A percentile compares a stretch with the other conserved stretches of the same genome.
These are phyloP conservation scores for Rutidosis leptorrhynchoides DNA, from an alignment of 129 eudicot species.

Conservation along the genomic window DNA sequence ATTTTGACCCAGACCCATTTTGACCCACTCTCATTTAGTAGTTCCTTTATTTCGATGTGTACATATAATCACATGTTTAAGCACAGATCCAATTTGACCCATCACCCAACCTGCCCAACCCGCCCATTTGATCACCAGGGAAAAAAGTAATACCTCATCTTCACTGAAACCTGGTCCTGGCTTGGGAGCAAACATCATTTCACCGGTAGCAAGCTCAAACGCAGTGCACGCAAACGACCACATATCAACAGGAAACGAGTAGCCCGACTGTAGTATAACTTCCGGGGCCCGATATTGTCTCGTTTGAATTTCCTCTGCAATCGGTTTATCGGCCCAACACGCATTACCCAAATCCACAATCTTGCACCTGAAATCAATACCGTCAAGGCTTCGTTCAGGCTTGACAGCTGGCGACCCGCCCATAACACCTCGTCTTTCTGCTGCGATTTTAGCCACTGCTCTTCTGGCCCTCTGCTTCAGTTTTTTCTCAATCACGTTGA, in stretches of 20 bases:
- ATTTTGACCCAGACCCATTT: too few relatives aligned
- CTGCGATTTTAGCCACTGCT: conserved; percentile 85
- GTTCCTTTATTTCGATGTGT: too few relatives aligned
- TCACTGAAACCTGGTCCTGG: conserved; percentile 78
- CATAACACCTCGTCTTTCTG: conserved; percentile 47
- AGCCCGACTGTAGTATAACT: conserved; percentile 74
- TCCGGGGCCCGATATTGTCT: conserved; percentile 97
- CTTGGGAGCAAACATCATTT: conserved; percentile 94
- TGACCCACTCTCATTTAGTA: too few relatives aligned
- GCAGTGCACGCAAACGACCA: conserved; percentile 99
- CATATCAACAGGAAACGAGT: conserved; percentile 81
- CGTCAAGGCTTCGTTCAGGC: conserved; percentile 75
- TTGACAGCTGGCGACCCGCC: conserved; percentile 46
- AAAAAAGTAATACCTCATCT: conserved; percentile 99
- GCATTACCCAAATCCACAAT: conserved; percentile 97
- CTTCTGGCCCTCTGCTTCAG: conserved; percentile 89
- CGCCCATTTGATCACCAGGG: too few relatives aligned
- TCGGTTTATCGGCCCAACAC: conserved; percentile 78
- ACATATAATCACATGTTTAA: too few relatives aligned
- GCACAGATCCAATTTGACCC: not conserved
- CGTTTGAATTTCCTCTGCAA: conserved; percentile 88
- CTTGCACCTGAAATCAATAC: conserved; percentile 77
- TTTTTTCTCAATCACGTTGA: conserved; percentile 64
- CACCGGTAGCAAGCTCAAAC: conserved; percentile 98
- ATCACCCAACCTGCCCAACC: conserved; percentile 1